Evolutionary conservation across 2,329 filamentous ascomycete genomes (phyloP).

Genomic region (Mycocentrospora acerina): DNA sequence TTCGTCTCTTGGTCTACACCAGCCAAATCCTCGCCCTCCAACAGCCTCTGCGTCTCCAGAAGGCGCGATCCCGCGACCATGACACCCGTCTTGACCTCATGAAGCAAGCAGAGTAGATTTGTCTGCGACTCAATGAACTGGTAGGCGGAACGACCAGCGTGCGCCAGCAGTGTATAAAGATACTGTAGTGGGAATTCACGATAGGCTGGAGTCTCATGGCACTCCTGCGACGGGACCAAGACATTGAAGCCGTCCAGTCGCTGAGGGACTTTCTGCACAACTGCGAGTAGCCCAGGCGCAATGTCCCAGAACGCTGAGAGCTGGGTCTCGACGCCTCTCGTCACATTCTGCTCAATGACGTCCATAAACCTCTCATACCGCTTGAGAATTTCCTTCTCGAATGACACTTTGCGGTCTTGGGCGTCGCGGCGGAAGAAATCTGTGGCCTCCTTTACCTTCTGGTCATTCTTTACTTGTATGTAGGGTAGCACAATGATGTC

Average conservation of each 20-base stretch:
- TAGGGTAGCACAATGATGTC: slow-evolving; percentile 84
- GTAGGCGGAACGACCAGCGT: slow-evolving; percentile 89
- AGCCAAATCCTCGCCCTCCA: slow-evolving; percentile 42
- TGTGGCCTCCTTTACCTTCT: slow-evolving; percentile 77
- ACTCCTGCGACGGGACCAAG: slow-evolving; percentile 76
- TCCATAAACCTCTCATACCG: slow-evolving; percentile 75
- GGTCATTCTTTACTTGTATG: slow-evolving; percentile 67
- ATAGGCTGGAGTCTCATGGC: slow-evolving; percentile 83
- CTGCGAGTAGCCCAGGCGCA: slow-evolving; percentile 74
- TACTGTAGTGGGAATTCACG: slow-evolving; percentile 83
- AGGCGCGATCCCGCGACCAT: slow-evolving; percentile 68
- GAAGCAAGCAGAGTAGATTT: slow-evolving; percentile 84
- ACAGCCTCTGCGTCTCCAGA: slow-evolving; percentile 63
- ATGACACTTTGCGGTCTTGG: slow-evolving; percentile 68
- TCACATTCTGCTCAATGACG: slow-evolving; percentile 81
- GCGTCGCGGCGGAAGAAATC: slow-evolving; percentile 82
- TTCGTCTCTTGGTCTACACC: slow-evolving; percentile 53
- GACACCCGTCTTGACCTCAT: slow-evolving; percentile 82
- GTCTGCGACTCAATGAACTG: slow-evolving; percentile 96
- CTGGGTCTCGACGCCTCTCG: slow-evolving; percentile 85
- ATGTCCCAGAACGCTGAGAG: slow-evolving; percentile 98
- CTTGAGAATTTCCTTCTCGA: slow-evolving; percentile 69
- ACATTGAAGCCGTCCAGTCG: slow-evolving; percentile 65
- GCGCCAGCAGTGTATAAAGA: slow-evolving; percentile 78
- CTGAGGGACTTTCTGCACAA: slow-evolving; percentile 77